Percentiles rank a stretch among this genome's conserved stretches.
These are phyloP conservation scores for Coleophoma cylindrospora DNA, from an alignment of 2,329 filamentous ascomycete species.

Conservation along the genomic window DNA sequence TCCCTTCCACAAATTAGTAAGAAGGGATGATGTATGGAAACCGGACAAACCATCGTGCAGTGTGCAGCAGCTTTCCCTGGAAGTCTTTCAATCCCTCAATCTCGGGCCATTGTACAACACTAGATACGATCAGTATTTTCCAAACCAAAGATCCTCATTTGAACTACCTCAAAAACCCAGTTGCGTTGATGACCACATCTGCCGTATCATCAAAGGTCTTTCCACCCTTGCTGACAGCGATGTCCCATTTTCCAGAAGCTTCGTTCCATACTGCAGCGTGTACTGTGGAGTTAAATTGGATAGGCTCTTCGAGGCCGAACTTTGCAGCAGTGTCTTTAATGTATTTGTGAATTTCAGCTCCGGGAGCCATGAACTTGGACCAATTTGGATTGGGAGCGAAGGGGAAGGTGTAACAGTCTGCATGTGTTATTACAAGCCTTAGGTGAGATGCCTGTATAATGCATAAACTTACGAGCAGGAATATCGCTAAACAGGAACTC, in stretches of 20 bases:
- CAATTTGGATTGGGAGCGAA: constrained; percentile 53
- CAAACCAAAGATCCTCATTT: not conserved
- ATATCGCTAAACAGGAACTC: constrained; percentile 29
- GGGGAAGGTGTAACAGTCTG: constrained; percentile 44
- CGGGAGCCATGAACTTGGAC: constrained; percentile 49
- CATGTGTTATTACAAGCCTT: constrained; percentile 37
- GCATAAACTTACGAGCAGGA: constrained; percentile 13
- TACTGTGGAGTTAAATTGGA: constrained; percentile 49
- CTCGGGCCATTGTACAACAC: constrained; percentile 47
- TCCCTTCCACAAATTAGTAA: constrained; percentile 15
- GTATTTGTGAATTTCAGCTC: constrained; percentile 52
- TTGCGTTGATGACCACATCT: constrained; percentile 5
- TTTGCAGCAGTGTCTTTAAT: constrained; percentile 44
- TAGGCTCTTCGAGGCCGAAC: constrained; percentile 46
- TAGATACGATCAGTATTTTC: constrained; percentile 36
- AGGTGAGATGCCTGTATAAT: no score
- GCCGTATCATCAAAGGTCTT: constrained; percentile 10
- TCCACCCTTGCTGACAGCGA: constrained; percentile 34
- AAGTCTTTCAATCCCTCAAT: constrained; percentile 40
- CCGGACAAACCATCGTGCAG: constrained; percentile 28
- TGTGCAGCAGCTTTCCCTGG: constrained; percentile 36
- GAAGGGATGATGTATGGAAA: not conserved
- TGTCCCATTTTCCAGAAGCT: constrained; percentile 39
- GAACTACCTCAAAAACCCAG: constrained; percentile 24
- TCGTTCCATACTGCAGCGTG: constrained; percentile 49